These are phyloP conservation scores for Linum tenue DNA, from an alignment of 345 rosid species.

Conservation along the genomic window DNA sequence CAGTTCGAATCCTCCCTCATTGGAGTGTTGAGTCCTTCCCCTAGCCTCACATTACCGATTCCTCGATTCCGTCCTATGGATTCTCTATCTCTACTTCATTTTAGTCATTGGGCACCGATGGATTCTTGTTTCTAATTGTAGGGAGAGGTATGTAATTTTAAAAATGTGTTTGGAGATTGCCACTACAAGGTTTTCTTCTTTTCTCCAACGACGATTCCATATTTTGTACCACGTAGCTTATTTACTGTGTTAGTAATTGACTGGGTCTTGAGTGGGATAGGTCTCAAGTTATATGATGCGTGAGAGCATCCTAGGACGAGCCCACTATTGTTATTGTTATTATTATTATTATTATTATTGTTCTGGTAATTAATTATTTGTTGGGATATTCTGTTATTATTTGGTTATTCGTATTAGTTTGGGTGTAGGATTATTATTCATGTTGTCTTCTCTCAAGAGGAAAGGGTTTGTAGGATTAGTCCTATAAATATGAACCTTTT, in stretches of 20 bases:
- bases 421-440: too few species aligned
- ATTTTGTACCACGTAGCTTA: neutral
- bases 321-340: too few species aligned
- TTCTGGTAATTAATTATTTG: too few species aligned
- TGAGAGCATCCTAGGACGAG: too few species aligned
- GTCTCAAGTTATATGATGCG: slow-evolving; percentile 51
- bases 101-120: too few species aligned
- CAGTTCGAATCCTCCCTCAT: slow-evolving; percentile 86
- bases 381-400: too few species aligned
- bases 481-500: too few species aligned
- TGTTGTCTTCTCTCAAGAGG: too few species aligned
- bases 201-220: neutral
- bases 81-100: neutral
- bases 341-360: too few species aligned
- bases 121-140: slow-evolving; percentile 14
- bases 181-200: slow-evolving; percentile 41
- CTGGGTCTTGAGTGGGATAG: slow-evolving; percentile 22
- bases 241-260: neutral
- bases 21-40: slow-evolving; percentile 55
- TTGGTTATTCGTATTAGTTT: too few species aligned
- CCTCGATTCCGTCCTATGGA: neutral
- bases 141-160: slow-evolving; percentile 95
- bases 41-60: neutral
- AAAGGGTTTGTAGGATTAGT: too few species aligned
- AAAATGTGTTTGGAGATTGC: slow-evolving; percentile 84